These are phyloP conservation scores for Albizia julibrissin DNA, from an alignment of 306 rosid species.

Conservation along the genomic window DNA sequence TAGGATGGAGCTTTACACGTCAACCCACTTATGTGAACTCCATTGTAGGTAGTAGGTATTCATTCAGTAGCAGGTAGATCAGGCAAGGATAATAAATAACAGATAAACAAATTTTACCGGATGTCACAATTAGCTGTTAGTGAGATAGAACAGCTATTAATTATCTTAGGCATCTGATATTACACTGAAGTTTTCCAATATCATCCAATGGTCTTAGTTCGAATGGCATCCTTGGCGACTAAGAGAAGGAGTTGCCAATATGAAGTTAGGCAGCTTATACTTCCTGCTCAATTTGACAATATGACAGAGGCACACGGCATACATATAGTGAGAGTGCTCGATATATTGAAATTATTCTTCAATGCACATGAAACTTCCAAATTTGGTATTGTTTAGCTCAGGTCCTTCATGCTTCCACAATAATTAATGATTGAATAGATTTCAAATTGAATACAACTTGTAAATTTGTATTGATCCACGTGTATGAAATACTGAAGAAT, in stretches of 20 bases:
- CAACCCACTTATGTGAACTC: slow-evolving; percentile 10
- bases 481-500: not conserved
- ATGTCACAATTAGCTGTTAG: slow-evolving; percentile 5
- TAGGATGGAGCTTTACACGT: slow-evolving; percentile 2
- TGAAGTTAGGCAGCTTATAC: not conserved
- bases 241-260: not conserved
- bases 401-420: not conserved
- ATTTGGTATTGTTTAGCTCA: not conserved
- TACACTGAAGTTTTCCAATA: slow-evolving; percentile 1
- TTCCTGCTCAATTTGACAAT: not conserved
- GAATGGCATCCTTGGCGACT: not conserved
- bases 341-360: not conserved
- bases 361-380: not conserved
- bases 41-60: not conserved
- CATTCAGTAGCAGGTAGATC: slow-evolving; percentile 18
- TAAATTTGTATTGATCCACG: not conserved
- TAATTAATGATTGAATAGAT: not conserved
- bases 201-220: not conserved
- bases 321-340: not conserved
- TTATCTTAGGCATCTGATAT: slow-evolving; percentile 1
- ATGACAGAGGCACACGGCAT: not conserved
- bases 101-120: slow-evolving; percentile 15
- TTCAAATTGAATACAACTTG: not conserved
- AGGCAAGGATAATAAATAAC: not conserved
- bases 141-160: slow-evolving; percentile 11